Evolutionary conservation across 2,329 filamentous ascomycete species (phyloP), one percentile per base, ranked within the genome.

Genomic region (Knufia petricola): DNA sequence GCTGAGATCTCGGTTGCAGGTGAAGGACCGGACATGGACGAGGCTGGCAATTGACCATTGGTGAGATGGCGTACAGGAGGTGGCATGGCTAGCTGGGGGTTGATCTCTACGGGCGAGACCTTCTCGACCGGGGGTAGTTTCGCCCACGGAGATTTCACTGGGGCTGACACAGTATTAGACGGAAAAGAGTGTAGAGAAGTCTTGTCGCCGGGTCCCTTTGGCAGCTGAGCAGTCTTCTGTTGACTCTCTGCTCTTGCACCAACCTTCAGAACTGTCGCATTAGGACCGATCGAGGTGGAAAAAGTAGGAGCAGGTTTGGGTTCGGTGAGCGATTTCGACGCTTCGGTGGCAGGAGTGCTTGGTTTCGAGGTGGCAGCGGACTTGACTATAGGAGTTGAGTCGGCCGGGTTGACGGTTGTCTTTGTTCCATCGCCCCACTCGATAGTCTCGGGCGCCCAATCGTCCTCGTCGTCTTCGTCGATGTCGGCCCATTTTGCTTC

Each of bases 111-210:
- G 0, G 85, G 88, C 1, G 87, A 80, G 0, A 84, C 77, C 62
- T 83, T 90, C 9, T 94, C 87, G 4, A 95, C 78, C 1, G 87
- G 87, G 12, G 90, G 90, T 23, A 96, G 69, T 28, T 83, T 63
- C 20, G 90, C 90, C 90, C 90, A 96, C 3, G 90, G 90, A 3
- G 89, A 95, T 63, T 94, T 95, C 21, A 82, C 77, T 0, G 87
- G 84, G 1, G 81, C 75, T 7, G 83, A 77, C 23, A 67, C 67
- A 21, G 65, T 62, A 44, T 63, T 66, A 48, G 68, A 69, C 21
- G 66, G 66, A 19, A 64, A 50, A 15, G 51, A 48, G 13, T 47
- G 42, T 15, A 34, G 15, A 30, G 45, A 49, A 2, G 51, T 24
- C 15, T 52, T 51, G n/a, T 57, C 50, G 24, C 67, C 68, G 12